Percentiles rank a stretch among this genome's conserved stretches.
phyloP scores from a whole-genome alignment of 1,284 basidiomycete genomes.

The Melampsora larici-populina region DNA sequence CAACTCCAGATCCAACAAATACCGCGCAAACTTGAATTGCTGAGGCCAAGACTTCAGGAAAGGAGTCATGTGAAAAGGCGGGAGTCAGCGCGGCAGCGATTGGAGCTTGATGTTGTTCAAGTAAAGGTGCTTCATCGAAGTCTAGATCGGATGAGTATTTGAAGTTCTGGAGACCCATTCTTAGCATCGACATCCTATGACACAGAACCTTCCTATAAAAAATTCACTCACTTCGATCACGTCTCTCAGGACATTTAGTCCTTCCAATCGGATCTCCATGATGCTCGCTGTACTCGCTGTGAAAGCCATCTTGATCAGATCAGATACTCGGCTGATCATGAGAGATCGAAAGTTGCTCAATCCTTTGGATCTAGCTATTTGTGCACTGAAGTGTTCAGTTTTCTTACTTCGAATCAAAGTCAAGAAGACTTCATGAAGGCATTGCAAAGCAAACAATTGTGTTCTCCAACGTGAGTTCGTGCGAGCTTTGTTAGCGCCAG shows the following conservation, averaged over 20 bases:
- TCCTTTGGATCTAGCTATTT: slow-evolving; percentile 58
- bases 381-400: slow-evolving; percentile 75
- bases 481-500: slow-evolving; percentile 22
- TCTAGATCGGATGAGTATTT: slow-evolving; percentile 82
- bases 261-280: slow-evolving; percentile 90
- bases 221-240: slow-evolving; percentile 66
- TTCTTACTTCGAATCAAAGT: slow-evolving; percentile 70
- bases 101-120: slow-evolving; percentile 98
- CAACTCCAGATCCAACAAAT: slow-evolving; percentile 92
- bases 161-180: slow-evolving; percentile 62
- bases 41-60: slow-evolving; percentile 87
- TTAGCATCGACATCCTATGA: background rate
- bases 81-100: slow-evolving; percentile 98
- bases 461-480: slow-evolving; percentile 81
- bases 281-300: slow-evolving; percentile 93
- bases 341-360: slow-evolving; percentile 59
- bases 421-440: slow-evolving; percentile 81
- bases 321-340: slow-evolving; percentile 75
- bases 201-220: background rate
- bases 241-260: slow-evolving; percentile 80
- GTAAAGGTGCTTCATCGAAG: slow-evolving; percentile 78
- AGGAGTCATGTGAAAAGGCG: slow-evolving; percentile 88
- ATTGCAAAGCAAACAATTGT: slow-evolving; percentile 88
- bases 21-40: slow-evolving; percentile 91
- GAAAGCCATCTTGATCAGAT: slow-evolving; percentile 96